phyloP scores from a whole-genome alignment of 1,284 basidiomycete genomes.

The Leccinum solheimii region DNA sequence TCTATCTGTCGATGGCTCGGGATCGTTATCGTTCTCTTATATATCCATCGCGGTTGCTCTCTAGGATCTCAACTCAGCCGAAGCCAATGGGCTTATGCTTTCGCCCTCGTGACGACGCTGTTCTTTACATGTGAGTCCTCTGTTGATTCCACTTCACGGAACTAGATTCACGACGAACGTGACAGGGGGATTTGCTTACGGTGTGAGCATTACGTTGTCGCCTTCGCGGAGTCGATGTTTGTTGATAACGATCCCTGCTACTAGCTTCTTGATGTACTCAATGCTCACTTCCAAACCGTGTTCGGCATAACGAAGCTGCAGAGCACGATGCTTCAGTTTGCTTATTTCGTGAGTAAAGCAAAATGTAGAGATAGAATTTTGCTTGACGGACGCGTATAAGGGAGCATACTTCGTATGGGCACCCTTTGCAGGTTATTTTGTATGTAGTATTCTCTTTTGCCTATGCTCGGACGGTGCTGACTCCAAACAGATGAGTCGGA shows the following conservation, averaged over 20 bases:
- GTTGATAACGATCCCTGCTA: slow-evolving; percentile 30
- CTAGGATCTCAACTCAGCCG: slow-evolving; percentile 49
- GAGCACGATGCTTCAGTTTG: slow-evolving; percentile 82
- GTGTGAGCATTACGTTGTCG: slow-evolving; percentile 41
- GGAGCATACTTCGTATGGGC: slow-evolving; percentile 70
- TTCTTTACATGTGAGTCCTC: slow-evolving; percentile 73
- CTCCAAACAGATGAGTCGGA: slow-evolving; percentile 49
- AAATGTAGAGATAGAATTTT: background rate
- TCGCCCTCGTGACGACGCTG: slow-evolving; percentile 72
- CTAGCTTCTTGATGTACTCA: slow-evolving; percentile 82
- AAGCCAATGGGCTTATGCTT: slow-evolving; percentile 56
- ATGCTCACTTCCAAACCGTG: slow-evolving; percentile 76
- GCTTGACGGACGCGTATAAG: slow-evolving; percentile 26
- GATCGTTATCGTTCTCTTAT: background rate
- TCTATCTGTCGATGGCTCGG: background rate
- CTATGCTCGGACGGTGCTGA: slow-evolving; percentile 12
- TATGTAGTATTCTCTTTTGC: slow-evolving; percentile 31
- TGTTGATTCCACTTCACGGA: slow-evolving; percentile 10
- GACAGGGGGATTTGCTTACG: slow-evolving; percentile 73
- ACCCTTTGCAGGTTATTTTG: slow-evolving; percentile 58
- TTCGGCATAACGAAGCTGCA: slow-evolving; percentile 74
- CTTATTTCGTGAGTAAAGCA: slow-evolving; percentile 64
- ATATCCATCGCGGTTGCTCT: background rate
- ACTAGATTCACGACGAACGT: background rate
- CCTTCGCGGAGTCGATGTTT: background rate